Evolutionary conservation across 345 rosid species (phyloP), one percentile per base, ranked within the genome.

Genomic region (Carallia brachiata): DNA sequence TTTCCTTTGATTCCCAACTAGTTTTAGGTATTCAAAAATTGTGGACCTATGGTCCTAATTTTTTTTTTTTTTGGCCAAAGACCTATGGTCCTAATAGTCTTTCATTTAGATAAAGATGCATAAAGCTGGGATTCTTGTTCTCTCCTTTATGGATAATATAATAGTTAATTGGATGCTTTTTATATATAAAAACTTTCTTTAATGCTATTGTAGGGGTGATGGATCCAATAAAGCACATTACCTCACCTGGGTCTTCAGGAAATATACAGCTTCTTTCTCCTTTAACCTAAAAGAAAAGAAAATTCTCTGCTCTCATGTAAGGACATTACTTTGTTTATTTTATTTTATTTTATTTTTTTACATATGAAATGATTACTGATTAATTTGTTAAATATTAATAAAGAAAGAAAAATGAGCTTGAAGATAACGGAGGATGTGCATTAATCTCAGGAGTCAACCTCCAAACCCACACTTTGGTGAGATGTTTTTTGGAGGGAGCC

Each of bases 91-190:
- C 60, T 55, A 55, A 44, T 55, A 61, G 18, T 47, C 65, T 65
- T 48, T 58, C 23, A 34, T 36, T 58, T 16, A 37, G 18, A 28
- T 54, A 36, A 58, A 58, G 54, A 36, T 74, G 57, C 8, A 64
- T 48, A 70, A 75, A 69, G 73, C 70, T 64, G 73, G 32, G 73
- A 64, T 64, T 62, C 78, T 75, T 69, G 69, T 64, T 75, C 70
- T 75, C 57, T 28, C 55, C 36, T 56, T 59, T 65, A 60, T 28
- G 52, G 28, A 16, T 36, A 18, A 27, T 50, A 57, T 34, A 36
- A 37, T 28, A 19, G 39, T 58, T 47, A 32, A 28, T 31, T 12
- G 31, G 18, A 36, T 36, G 57, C 48, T 60, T 72, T 65, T 16
- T 18, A 34, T 60, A 17, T 6, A 40, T 7, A 52, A 58, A 66